Percentiles rank a stretch among this genome's conserved stretches.
phyloP scores from a whole-genome alignment of 805 yeast species.

The Zygosaccharomyces gambellarensis region DNA sequence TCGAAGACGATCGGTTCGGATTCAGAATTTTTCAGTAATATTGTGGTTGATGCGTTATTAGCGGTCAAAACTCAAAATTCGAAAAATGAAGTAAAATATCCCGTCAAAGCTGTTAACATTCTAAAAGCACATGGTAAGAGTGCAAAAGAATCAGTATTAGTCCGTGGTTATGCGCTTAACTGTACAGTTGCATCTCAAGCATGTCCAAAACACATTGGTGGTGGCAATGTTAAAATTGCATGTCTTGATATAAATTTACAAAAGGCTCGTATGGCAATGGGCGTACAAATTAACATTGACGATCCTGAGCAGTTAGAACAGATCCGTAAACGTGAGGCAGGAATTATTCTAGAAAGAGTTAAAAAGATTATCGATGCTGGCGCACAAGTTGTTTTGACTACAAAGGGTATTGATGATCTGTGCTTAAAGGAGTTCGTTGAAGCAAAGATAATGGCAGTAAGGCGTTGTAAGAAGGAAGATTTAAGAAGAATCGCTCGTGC shows the following conservation, averaged over 20 bases:
- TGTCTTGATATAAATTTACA: constrained; percentile 88
- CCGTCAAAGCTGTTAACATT: constrained; percentile 94
- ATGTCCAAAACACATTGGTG: constrained; percentile 60
- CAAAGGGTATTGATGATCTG: constrained; percentile 92
- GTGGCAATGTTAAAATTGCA: constrained; percentile 69
- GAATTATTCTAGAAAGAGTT: constrained; percentile 77
- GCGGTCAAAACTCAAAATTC: constrained; percentile 88
- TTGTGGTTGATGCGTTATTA: constrained; percentile 93
- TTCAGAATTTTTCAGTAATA: constrained; percentile 77
- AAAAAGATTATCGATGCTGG: constrained; percentile 79
- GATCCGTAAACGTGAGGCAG: constrained; percentile 83
- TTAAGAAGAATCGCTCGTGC: constrained; percentile 95
- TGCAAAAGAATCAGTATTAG: constrained; percentile 75
- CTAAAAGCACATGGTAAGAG: constrained; percentile 97
- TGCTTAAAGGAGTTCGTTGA: constrained; percentile 89
- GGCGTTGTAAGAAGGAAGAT: constrained; percentile 96
- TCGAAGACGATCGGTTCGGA: constrained; percentile 94
- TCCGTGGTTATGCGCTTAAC: constrained; percentile 92
- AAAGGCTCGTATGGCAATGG: constrained; percentile 96
- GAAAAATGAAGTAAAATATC: constrained; percentile 86
- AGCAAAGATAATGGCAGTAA: constrained; percentile 88
- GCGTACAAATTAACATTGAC: constrained; percentile 92
- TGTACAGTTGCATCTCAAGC: constrained; percentile 98
- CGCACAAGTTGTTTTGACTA: constrained; percentile 87
- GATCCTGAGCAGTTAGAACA: constrained; percentile 97